Base-by-base conservation (phyloP, 371 early-diverging fungal species). In the Mortierella sp. region DNA sequence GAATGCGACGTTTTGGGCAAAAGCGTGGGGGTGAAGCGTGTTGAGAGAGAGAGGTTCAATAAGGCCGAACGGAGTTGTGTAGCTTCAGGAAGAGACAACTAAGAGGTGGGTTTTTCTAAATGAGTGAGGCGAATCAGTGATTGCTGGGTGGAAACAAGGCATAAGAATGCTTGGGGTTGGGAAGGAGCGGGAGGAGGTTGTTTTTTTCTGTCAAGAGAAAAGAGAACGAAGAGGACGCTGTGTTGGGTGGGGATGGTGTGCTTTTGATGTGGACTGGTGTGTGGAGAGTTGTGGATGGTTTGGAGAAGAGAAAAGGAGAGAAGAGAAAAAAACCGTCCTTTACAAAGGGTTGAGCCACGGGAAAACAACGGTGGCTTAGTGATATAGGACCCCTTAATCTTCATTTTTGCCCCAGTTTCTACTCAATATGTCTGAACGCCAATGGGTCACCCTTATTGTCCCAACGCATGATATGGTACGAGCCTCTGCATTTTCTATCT, bases 81-180 rank as follows among this genome's bases (percentile, higher is more conserved):
- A 18, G 38, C 6, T 80, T 80, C 84, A 81, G 60, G 84, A 76
- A 65, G 71, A 80, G 71, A 72, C 75, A 75, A 78, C 75, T 78
- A 80, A 73, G 80, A 71, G 74, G 32, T 51, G 46, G 70, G 21
- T 70, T 72, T 76, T 80, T 77, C 49, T 84, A 70, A 46, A 70
- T 51, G 65, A 77, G 73, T 84, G 84, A 73, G 77, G 84, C 75
- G 81, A 75, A 84, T 84, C 84, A 75, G 76, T 73, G 29, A 71
- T 76, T 78, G 77, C 44, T 78, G 84, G 72, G 72, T 80, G 80
- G 71, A 77, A 78, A 84, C 84, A 84, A 84, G 84, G 84, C 84
- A 84, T 84, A 84, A 84, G 84, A 84, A 84, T 84, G 84, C 84
- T 80, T 77, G 75, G 78, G 76, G 81, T 54, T 77, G 72, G 78